Evolutionary conservation across 176 grass and related monocot species (phyloP).

Genomic region (Musa beccarii): DNA sequence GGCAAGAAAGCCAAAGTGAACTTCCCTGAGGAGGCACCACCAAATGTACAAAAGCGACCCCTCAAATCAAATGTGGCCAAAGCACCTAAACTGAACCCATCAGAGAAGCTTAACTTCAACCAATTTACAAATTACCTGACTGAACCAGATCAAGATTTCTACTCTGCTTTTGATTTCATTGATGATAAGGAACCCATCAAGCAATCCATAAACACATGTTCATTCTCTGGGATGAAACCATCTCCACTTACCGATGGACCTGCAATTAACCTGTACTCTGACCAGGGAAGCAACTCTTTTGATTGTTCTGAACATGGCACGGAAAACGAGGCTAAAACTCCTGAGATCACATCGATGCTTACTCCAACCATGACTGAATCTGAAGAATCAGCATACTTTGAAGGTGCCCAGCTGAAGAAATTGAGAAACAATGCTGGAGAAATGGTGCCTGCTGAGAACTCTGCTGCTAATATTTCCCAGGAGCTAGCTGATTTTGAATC

Average conservation of each 20-base stretch:
- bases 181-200: conserved; percentile 31
- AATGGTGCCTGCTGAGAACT: conserved; percentile 23
- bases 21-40: conserved; percentile 51
- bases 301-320: not conserved
- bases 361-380: conserved; percentile 5
- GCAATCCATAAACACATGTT: conserved; percentile 7
- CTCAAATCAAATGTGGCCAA: conserved; percentile 12
- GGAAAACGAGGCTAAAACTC: conserved; percentile 4
- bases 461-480: conserved; percentile 24
- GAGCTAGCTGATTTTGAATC: conserved; percentile 44
- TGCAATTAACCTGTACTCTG: conserved; percentile 8
- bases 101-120: conserved; percentile 25
- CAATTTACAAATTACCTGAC: conserved; percentile 11
- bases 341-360: conserved; percentile 10
- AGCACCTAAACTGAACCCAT: conserved; percentile 25
- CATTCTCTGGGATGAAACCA: not conserved
- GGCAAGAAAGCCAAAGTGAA: conserved; percentile 98
- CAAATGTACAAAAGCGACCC: conserved; percentile 30
- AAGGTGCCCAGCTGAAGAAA: not conserved
- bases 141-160: conserved; percentile 27
- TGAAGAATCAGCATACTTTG: not conserved
- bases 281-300: conserved; percentile 29
- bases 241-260: not conserved
- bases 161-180: conserved; percentile 24
- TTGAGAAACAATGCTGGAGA: conserved; percentile 20